These are phyloP conservation scores for Pyricularia pennisetigena DNA, from an alignment of 2,329 filamentous ascomycete species.

Conservation along the genomic window DNA sequence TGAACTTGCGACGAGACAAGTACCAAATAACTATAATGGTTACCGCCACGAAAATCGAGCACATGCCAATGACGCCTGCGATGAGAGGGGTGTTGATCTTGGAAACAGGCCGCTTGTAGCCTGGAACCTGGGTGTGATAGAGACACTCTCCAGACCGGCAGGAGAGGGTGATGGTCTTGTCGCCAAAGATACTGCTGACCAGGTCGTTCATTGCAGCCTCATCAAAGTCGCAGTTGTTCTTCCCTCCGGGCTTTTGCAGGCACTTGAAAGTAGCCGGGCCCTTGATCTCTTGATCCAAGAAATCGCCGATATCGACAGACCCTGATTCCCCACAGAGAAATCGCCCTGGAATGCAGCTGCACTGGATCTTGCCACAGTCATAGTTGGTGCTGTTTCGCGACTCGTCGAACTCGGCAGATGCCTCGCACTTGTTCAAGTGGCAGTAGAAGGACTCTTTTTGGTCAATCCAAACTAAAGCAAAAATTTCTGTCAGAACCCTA, in stretches of 20 bases:
- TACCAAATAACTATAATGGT: conserved; percentile 82
- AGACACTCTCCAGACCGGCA: conserved; percentile 88
- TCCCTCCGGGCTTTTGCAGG: conserved; percentile 50
- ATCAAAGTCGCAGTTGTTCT: conserved; percentile 67
- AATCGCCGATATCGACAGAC: conserved; percentile 86
- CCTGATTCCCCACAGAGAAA: conserved; percentile 91
- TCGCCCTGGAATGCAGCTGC: conserved; percentile 78
- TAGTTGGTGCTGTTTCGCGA: conserved; percentile 75
- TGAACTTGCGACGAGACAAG: conserved; percentile 63
- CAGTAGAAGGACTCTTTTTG: conserved; percentile 95
- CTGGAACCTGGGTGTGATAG: conserved; percentile 85
- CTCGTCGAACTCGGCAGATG: conserved; percentile 56
- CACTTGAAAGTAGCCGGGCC: conserved; percentile 83
- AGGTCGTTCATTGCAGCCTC: conserved; percentile 90
- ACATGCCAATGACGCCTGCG: conserved; percentile 81
- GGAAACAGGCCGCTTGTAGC: conserved; percentile 80
- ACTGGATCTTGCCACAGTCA: conserved; percentile 74
- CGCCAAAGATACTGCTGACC: conserved; percentile 82
- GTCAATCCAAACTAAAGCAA: conserved; percentile 78
- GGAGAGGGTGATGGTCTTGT: conserved; percentile 73
- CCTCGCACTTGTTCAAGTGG: conserved; percentile 71
- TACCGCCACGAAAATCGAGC: conserved; percentile 72
- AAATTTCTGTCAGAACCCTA: neutral
- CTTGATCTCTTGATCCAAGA: conserved; percentile 70
- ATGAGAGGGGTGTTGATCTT: conserved; percentile 96